Conservation (phyloP, 345 rosid species). For the Crucihimalaya himalaica region DNA sequence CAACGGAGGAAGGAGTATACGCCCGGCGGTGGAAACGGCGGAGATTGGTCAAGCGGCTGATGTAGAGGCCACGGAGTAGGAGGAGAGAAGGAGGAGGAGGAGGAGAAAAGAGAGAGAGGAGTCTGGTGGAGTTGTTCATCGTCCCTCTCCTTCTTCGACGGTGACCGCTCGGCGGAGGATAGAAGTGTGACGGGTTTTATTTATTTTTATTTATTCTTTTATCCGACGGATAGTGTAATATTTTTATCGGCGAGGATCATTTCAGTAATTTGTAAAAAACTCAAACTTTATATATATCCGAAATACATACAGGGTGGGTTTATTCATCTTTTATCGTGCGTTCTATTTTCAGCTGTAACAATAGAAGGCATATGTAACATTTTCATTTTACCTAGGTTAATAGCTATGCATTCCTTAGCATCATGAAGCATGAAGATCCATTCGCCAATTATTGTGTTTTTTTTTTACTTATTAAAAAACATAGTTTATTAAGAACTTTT, state of each 20-base stretch:
- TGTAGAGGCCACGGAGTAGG: constrained; percentile 37
- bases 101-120: constrained; percentile 62
- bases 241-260: not conserved
- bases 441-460: no score
- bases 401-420: no score
- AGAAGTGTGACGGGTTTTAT: not conserved
- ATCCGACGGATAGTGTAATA: not conserved
- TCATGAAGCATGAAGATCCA: no score
- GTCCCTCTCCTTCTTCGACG: constrained; percentile 24
- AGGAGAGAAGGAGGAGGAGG: constrained; percentile 44
- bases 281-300: no score
- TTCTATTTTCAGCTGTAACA: no score
- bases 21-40: constrained; percentile 23
- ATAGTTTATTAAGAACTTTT: no score
- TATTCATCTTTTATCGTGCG: no score
- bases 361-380: no score
- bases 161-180: constrained; percentile 27
- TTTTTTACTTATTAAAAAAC: no score
- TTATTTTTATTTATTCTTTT: not conserved
- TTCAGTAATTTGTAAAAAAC: not conserved
- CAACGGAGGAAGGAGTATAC: constrained; percentile 18
- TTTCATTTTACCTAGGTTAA: no score
- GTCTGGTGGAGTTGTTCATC: constrained; percentile 65
- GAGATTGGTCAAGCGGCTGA: constrained; percentile 40
- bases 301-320: no score